Evolutionary conservation across 805 yeast species (phyloP).

Genomic region (Zygosaccharomyces pseudorouxii): DNA sequence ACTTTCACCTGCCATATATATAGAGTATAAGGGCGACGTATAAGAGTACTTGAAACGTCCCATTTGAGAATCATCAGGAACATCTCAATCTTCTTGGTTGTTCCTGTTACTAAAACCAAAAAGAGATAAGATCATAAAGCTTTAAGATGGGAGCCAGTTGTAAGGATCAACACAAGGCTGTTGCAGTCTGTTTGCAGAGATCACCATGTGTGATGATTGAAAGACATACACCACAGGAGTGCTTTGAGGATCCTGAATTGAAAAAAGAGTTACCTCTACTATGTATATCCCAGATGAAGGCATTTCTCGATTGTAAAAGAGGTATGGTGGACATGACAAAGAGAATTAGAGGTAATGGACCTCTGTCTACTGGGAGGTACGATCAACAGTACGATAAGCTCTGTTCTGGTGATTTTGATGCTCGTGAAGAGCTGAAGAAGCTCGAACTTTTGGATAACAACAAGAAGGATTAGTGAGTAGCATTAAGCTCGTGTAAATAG

Average conservation of each 20-base stretch:
- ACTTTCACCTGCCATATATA: not conserved
- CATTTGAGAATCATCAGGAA: not conserved
- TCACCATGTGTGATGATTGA: conserved; percentile 94
- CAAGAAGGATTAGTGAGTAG: conserved; percentile 33
- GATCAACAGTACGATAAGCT: conserved; percentile 81
- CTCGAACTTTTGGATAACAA: conserved; percentile 56
- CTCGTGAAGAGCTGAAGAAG: conserved; percentile 74
- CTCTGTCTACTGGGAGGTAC: conserved; percentile 86
- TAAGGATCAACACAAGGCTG: conserved; percentile 89
- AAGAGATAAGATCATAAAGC: not conserved
- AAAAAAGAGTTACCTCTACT: conserved; percentile 76
- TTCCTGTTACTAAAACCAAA: not conserved
- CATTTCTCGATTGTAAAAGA: conserved; percentile 84
- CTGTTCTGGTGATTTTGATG: conserved; percentile 75
- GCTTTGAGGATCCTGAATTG: conserved; percentile 76
- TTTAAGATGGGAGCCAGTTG: conserved; percentile 68
- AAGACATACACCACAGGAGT: conserved; percentile 83
- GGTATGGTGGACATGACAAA: conserved; percentile 91
- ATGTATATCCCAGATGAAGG: conserved; percentile 76
- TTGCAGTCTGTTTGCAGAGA: conserved; percentile 91
- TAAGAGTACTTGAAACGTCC: conserved; percentile 7
- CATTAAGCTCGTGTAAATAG: not conserved
- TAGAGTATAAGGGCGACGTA: conserved; percentile 4
- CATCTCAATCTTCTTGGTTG: not conserved
- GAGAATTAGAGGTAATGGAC: conserved; percentile 90